Evolutionary conservation across 2,329 filamentous ascomycete genomes (phyloP).

Genomic region (Diaporthe aspalathi): DNA sequence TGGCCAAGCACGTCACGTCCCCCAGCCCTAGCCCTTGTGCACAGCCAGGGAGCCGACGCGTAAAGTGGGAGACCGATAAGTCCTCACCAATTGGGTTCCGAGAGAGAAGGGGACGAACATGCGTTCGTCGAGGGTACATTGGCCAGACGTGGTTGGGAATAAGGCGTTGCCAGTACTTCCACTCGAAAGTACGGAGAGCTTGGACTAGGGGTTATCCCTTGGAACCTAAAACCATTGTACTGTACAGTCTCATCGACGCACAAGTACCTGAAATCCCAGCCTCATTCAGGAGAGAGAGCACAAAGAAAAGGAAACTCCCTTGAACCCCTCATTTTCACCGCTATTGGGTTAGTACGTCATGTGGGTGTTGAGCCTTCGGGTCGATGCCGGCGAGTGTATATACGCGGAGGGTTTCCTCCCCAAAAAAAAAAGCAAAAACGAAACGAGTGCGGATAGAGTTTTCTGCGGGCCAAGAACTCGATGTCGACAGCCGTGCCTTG

Average conservation of each 20-base stretch:
- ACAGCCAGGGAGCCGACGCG: conserved; percentile 21
- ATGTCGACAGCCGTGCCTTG: background rate
- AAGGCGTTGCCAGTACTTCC: background rate
- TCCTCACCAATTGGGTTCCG: background rate
- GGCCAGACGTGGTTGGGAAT: background rate
- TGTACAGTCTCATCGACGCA: background rate
- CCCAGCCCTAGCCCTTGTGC: background rate
- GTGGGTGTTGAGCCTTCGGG: background rate
- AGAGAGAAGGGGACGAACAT: background rate
- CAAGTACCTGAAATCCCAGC: conserved; percentile 3
- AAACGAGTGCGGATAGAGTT: background rate
- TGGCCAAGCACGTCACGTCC: conserved; percentile 11
- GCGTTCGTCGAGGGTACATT: background rate
- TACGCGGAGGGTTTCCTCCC: conserved; percentile 18
- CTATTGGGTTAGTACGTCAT: background rate
- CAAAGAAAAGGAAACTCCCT: background rate
- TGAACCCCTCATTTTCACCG: background rate
- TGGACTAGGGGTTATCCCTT: conserved; percentile 3
- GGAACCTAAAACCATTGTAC: conserved; percentile 3
- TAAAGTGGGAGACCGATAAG: background rate
- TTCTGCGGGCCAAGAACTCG: conserved; percentile 2
- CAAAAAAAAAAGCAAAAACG: conserved; percentile 19
- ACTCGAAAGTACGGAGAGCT: conserved; percentile 3
- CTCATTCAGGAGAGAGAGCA: background rate
- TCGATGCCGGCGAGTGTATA: background rate